Conservation (phyloP, 179 eudicot genomes). For the Gypsophila paniculata region DNA sequence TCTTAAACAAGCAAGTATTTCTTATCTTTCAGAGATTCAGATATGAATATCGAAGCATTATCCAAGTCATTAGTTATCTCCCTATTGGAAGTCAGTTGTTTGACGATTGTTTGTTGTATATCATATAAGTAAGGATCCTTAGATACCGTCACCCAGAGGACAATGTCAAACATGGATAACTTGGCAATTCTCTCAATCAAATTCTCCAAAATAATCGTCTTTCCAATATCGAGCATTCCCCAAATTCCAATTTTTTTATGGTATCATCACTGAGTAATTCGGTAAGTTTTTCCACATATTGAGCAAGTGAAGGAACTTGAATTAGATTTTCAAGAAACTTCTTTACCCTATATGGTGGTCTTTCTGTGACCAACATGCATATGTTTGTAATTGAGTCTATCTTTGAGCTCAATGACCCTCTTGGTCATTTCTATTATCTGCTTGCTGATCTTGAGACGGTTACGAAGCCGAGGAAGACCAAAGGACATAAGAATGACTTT, state of each 20-base stretch:
- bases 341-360: background rate
- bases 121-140: constrained; percentile 12
- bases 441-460: constrained; percentile 26
- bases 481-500: constrained; percentile 10
- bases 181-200: constrained; percentile 20
- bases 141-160: constrained; percentile 26
- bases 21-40: constrained; percentile 16
- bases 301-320: constrained; percentile 22
- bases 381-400: constrained; percentile 2
- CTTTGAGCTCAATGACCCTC: constrained; percentile 16
- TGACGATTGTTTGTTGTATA: constrained; percentile 25
- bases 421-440: constrained; percentile 17
- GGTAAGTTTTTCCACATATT: constrained; percentile 22
- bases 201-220: constrained; percentile 26
- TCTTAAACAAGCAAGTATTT: constrained; percentile 34
- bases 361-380: constrained; percentile 15
- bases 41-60: constrained; percentile 16
- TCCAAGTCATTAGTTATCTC: background rate
- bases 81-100: constrained; percentile 11
- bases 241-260: constrained; percentile 28
- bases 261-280: constrained; percentile 21
- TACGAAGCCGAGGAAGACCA: constrained; percentile 7
- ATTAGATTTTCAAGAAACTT: constrained; percentile 17
- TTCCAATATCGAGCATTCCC: constrained; percentile 33
- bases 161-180: constrained; percentile 25